A percentile compares a stretch with the other conserved stretches of the same genome.
Evolutionary conservation across 2,329 filamentous ascomycete species (phyloP).

Genomic region (Metarhizium sp.): DNA sequence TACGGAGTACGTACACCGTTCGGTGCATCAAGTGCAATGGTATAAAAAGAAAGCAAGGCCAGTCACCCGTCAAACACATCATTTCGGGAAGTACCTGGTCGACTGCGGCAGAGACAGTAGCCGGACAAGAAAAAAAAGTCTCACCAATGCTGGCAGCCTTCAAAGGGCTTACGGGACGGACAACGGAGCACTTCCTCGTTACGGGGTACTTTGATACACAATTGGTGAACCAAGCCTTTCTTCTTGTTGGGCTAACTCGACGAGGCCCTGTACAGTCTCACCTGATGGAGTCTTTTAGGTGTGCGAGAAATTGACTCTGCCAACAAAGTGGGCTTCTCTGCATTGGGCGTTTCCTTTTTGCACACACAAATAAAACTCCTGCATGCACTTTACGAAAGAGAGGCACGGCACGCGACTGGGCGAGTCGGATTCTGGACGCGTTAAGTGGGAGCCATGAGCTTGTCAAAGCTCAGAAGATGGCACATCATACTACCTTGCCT

Average conservation of each 20-base stretch:
- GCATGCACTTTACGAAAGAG: constrained; percentile 3
- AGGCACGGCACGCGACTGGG: not conserved
- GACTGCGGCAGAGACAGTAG: not conserved
- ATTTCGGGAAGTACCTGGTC: not conserved
- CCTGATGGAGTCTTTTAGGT: not conserved
- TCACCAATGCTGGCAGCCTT: not conserved
- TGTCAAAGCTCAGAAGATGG: not conserved
- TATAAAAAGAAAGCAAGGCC: no score
- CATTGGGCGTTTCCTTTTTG: not conserved
- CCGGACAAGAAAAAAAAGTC: not conserved
- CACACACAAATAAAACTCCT: not conserved
- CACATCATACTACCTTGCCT: not conserved
- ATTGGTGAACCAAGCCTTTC: not conserved
- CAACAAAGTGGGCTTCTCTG: not conserved
- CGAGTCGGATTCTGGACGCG: not conserved
- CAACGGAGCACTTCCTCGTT: not conserved
- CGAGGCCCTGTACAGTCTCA: not conserved
- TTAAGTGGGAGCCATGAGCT: not conserved
- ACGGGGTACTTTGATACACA: not conserved
- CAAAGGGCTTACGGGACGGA: no score
- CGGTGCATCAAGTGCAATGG: no score
- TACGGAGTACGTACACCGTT: no score
- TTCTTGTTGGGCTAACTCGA: not conserved
- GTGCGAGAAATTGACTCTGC: not conserved
- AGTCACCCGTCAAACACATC: not conserved